Evolutionary conservation across 163 green algal species (phyloP), one percentile per base, ranked within the genome.

Genomic region (Prototheca wickerhamii): DNA sequence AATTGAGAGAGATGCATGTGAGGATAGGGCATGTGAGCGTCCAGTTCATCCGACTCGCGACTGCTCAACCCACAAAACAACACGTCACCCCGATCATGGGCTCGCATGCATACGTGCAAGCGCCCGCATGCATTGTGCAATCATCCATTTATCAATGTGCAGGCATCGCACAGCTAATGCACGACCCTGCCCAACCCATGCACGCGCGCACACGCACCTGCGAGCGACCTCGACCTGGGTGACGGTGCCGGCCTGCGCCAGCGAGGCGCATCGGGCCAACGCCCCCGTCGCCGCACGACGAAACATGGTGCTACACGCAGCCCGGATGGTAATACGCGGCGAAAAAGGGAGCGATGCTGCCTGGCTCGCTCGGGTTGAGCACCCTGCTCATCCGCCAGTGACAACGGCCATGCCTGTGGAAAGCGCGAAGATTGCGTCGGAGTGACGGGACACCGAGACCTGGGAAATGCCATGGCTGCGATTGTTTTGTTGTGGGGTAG

Each of bases 231-330:
- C 65, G 3, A 34, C 46, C 57, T 65, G 55, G 15, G 21, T 37
- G 5, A 37, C 49, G 6, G 29, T 23, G 7, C 43, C 58, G 5
- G 65, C 30, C 57, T 54, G 65, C 49, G 42, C 4, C 4, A 72
- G 33, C 30, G 32, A 46, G 29, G 43, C 29, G 51, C 56, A 43
- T 29, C 65, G 65, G 34, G 61, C 61, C 31, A 61, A 23, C 32
- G 57, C 53, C 37, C 40, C 34, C n/a, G 54, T 32, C 8, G 63
- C 63, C 40, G 63, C 63, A 57, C 56, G 46, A 4, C 63, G 63
- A 33, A 69, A 37, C 63, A 69, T 69, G 1, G 1, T 63, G 46
- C 8, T 6, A 23, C 21, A 6, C 25, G 12, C 46, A 54, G 12
- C 46, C 17, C 37, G 10, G 37, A 44, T 10, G 10, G 37, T 44